A percentile compares a stretch with the other conserved stretches of the same genome.
Conservation (phyloP, 1,284 basidiomycete species). For the Leccinum fallax region DNA sequence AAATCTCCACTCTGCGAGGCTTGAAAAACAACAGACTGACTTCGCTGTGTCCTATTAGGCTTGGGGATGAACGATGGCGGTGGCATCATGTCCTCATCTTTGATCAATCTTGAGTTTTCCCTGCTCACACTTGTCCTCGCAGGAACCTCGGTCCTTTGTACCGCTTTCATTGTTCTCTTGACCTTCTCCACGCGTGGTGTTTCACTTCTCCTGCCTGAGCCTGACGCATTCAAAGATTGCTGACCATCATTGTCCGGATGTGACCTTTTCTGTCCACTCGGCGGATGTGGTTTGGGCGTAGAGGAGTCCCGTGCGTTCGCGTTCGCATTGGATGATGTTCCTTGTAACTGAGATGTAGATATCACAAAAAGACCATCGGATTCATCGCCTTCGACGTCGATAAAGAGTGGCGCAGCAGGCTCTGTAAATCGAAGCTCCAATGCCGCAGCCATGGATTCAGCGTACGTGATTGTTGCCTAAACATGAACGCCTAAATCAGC, state of each 20-base stretch:
- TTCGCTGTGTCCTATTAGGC: slow-evolving; percentile 14
- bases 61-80: slow-evolving; percentile 30
- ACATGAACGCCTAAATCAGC: slow-evolving; percentile 3
- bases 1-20: slow-evolving; percentile 23
- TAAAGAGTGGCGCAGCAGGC: slow-evolving; percentile 68
- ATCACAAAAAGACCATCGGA: slow-evolving; percentile 70
- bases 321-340: slow-evolving; percentile 31
- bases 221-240: slow-evolving; percentile 34
- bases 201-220: slow-evolving; percentile 34
- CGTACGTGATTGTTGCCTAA: slow-evolving; percentile 76
- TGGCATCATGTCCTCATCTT: slow-evolving; percentile 30
- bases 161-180: slow-evolving; percentile 62
- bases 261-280: slow-evolving; percentile 44
- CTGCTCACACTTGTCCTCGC: slow-evolving; percentile 19
- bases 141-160: slow-evolving; percentile 47
- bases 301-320: slow-evolving; percentile 21
- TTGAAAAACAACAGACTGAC: slow-evolving; percentile 11
- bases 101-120: slow-evolving; percentile 15
- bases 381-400: slow-evolving; percentile 67
- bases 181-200: slow-evolving; percentile 38
- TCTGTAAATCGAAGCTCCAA: slow-evolving; percentile 76
- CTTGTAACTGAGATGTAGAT: slow-evolving; percentile 65
- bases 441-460: slow-evolving; percentile 63
- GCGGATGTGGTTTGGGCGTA: slow-evolving; percentile 26
- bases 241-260: slow-evolving; percentile 25